phyloP scores from a whole-genome alignment of 2,329 filamentous ascomycete species.

The Colletotrichum echinochloae region DNA sequence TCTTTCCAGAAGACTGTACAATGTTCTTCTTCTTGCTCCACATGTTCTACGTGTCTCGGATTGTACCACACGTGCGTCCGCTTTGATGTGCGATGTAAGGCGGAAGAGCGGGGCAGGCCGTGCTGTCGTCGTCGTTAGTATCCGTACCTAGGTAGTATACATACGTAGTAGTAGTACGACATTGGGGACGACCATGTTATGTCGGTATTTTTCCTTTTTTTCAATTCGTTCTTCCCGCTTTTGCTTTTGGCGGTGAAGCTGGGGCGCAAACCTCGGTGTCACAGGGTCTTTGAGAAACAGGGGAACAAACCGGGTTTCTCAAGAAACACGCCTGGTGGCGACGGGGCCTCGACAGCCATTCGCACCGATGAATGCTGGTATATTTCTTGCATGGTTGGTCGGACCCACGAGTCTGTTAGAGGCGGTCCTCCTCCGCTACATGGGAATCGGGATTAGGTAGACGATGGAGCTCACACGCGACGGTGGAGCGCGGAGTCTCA shows the following conservation, averaged over 20 bases:
- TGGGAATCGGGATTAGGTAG: constrained; percentile 8
- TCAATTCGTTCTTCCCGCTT: not conserved
- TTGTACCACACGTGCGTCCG: constrained; percentile 23
- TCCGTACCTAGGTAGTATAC: too few relatives aligned
- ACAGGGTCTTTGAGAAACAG: not conserved
- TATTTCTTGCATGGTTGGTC: constrained; percentile 22
- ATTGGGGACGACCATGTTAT: not conserved
- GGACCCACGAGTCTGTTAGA: constrained; percentile 26
- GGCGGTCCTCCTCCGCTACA: constrained; percentile 5
- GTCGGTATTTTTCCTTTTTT: not conserved
- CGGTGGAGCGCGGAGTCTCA: not conserved
- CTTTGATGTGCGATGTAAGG: constrained; percentile 15
- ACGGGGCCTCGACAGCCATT: constrained; percentile 9
- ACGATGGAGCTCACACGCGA: constrained; percentile 2
- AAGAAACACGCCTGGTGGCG: not conserved
- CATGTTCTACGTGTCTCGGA: constrained; percentile 36
- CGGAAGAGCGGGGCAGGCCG: constrained; percentile 24
- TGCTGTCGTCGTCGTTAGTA: not conserved
- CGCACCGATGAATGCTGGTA: constrained; percentile 11
- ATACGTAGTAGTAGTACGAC: not conserved
- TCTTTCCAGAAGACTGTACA: constrained; percentile 36
- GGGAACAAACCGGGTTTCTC: not conserved
- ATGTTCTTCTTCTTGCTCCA: constrained; percentile 25
- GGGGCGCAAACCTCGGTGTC: not conserved
- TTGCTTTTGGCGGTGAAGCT: not conserved